A percentile compares a stretch with the other conserved stretches of the same genome.
These are phyloP conservation scores for Naganishia kalamii DNA, from an alignment of 768 basidiomycete genomes.

Conservation along the genomic window DNA sequence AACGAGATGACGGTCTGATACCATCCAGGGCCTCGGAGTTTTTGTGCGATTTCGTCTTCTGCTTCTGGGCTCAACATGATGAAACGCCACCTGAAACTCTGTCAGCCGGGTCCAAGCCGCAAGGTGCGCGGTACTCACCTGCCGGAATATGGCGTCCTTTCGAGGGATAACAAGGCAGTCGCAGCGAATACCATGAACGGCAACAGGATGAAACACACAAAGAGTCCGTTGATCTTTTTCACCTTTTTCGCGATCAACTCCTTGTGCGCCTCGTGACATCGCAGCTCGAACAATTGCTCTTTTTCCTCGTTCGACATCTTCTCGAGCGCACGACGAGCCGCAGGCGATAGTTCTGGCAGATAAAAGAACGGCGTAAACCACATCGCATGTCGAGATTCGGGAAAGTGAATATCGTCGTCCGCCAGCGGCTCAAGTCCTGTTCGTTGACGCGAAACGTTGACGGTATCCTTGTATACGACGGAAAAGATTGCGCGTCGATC, in stretches of 20 bases:
- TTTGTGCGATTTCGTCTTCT: slow-evolving; percentile 77
- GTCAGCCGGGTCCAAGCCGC: neutral
- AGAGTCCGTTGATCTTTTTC: slow-evolving; percentile 20
- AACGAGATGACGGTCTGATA: slow-evolving; percentile 74
- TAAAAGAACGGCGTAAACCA: slow-evolving; percentile 24
- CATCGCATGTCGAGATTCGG: neutral
- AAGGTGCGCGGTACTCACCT: neutral
- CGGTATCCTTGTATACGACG: slow-evolving; percentile 5
- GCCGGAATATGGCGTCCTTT: slow-evolving; percentile 42
- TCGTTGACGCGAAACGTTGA: slow-evolving; percentile 14
- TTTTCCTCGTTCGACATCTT: slow-evolving; percentile 23
- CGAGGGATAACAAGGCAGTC: slow-evolving; percentile 36
- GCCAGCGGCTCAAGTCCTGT: neutral
- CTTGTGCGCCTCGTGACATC: slow-evolving; percentile 32
- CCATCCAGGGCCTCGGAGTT: slow-evolving; percentile 80
- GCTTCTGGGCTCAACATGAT: slow-evolving; percentile 88
- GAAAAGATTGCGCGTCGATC: slow-evolving; percentile 5
- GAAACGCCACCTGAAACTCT: slow-evolving; percentile 62
- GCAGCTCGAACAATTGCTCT: slow-evolving; percentile 27
- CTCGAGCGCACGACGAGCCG: slow-evolving; percentile 26
- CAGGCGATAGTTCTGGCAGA: slow-evolving; percentile 35
- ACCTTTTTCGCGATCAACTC: slow-evolving; percentile 29
- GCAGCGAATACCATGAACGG: slow-evolving; percentile 33
- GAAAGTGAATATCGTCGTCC: neutral
- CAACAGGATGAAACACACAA: slow-evolving; percentile 29